Evolutionary conservation across 768 basidiomycete genomes (phyloP).

Genomic region (Podaxis rugospora): DNA sequence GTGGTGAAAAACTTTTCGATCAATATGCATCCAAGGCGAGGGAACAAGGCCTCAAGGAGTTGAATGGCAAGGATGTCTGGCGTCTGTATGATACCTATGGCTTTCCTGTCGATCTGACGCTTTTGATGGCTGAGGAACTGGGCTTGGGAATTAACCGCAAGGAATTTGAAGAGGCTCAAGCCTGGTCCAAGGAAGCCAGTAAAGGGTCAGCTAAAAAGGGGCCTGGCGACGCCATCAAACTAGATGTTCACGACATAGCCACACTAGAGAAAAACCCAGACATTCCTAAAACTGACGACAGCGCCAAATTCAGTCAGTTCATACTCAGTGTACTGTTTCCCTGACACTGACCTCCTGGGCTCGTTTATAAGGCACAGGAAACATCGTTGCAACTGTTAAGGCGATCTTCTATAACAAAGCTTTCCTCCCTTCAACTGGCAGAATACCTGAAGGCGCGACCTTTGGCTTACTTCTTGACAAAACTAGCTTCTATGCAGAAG

Average conservation of each 20-base stretch:
- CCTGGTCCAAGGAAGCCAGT: slow-evolving; percentile 86
- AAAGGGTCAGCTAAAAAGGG: slow-evolving; percentile 78
- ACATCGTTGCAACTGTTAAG: slow-evolving; percentile 69
- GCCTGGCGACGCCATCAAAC: slow-evolving; percentile 66
- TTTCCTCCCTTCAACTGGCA: slow-evolving; percentile 65
- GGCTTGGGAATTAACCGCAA: slow-evolving; percentile 78
- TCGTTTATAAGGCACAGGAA: slow-evolving; percentile 58
- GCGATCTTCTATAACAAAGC: slow-evolving; percentile 80
- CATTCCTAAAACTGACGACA: slow-evolving; percentile 92
- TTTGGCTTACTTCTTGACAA: slow-evolving; percentile 89
- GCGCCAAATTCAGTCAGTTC: slow-evolving; percentile 75
- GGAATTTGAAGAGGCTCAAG: slow-evolving; percentile 88
- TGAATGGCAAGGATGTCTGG: slow-evolving; percentile 95
- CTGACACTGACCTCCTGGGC: neutral
- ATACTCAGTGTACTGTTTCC: neutral
- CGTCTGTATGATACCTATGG: slow-evolving; percentile 96
- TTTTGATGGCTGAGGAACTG: slow-evolving; percentile 95
- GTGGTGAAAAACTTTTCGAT: slow-evolving; percentile 94
- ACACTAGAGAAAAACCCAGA: slow-evolving; percentile 69
- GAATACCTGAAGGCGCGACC: slow-evolving; percentile 56
- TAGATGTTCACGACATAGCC: slow-evolving; percentile 94
- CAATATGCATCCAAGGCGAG: slow-evolving; percentile 72
- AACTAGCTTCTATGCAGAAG: slow-evolving; percentile 96
- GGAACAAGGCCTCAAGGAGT: slow-evolving; percentile 55
- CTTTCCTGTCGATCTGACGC: slow-evolving; percentile 95